phyloP scores from a whole-genome alignment of 495 filamentous ascomycete genomes.

The Hypoxylon intermedium region DNA sequence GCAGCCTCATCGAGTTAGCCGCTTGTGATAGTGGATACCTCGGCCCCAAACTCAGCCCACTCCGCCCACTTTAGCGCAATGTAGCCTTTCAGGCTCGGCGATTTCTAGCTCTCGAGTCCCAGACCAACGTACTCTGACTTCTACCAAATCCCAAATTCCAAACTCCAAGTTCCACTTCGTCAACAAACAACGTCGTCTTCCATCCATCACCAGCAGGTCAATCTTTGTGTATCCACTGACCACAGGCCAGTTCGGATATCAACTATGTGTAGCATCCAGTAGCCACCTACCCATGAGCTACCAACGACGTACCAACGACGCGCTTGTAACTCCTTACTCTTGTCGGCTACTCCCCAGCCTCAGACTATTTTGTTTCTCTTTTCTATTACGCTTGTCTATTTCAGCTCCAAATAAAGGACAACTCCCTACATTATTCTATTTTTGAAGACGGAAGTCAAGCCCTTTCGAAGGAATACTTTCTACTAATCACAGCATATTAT shows the following conservation, averaged over 20 bases:
- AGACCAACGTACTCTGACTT: too few species aligned
- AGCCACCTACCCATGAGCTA: too few species aligned
- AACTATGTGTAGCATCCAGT: too few species aligned
- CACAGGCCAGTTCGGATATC: too few species aligned
- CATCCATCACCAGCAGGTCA: neutral
- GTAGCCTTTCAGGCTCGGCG: conserved; percentile 13
- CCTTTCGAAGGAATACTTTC: neutral
- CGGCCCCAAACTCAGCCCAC: conserved; percentile 11
- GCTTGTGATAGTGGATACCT: conserved; percentile 16
- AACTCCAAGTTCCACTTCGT: neutral
- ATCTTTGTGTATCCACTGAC: conserved; percentile 6
- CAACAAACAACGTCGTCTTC: conserved; percentile 18
- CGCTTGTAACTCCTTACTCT: too few species aligned
- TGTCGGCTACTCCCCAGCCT: too few species aligned
- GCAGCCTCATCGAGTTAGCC: conserved; percentile 26
- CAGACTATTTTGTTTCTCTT: too few species aligned
- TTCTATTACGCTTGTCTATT: too few species aligned
- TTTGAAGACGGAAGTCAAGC: neutral
- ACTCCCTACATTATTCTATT: too few species aligned
- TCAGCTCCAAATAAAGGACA: too few species aligned
- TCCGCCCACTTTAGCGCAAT: conserved; percentile 22
- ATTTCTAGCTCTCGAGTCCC: conserved; percentile 28
- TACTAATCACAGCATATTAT: conserved; percentile 23
- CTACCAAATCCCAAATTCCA: conserved; percentile 3
- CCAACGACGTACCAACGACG: too few species aligned